Conservation (phyloP, 768 basidiomycete genomes). For the Termitomyces sp. region DNA sequence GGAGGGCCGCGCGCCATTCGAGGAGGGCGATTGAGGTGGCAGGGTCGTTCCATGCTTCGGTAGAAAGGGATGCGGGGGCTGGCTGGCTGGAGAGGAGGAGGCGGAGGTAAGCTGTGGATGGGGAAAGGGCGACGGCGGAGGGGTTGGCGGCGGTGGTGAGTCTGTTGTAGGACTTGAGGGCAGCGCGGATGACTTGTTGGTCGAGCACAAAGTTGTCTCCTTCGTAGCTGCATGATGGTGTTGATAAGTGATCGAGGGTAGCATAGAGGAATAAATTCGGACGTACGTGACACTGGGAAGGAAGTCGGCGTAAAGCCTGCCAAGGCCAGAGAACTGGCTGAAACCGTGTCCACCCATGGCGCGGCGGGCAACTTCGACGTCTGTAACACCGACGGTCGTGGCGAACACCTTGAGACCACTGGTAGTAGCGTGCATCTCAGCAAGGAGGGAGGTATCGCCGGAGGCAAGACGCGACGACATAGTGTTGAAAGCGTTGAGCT, state of each 20-base stretch:
- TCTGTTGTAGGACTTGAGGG: slow-evolving; percentile 50
- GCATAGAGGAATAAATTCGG: neutral
- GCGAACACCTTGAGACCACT: slow-evolving; percentile 65
- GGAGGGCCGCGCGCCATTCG: slow-evolving; percentile 59
- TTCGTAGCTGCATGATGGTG: slow-evolving; percentile 44
- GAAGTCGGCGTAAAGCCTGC: slow-evolving; percentile 57
- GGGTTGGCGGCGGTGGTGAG: slow-evolving; percentile 24
- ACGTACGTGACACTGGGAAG: slow-evolving; percentile 60
- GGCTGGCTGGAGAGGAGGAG: slow-evolving; percentile 28
- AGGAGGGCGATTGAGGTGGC: slow-evolving; percentile 40
- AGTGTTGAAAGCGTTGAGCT: slow-evolving; percentile 46
- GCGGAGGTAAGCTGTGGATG: slow-evolving; percentile 52
- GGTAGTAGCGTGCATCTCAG: slow-evolving; percentile 67
- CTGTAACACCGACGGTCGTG: slow-evolving; percentile 43
- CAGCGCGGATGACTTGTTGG: slow-evolving; percentile 67
- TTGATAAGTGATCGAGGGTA: neutral
- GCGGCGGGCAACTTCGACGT: slow-evolving; percentile 60
- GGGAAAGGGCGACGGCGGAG: slow-evolving; percentile 29
- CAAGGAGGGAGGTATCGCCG: slow-evolving; percentile 58
- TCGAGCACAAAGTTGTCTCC: slow-evolving; percentile 79
- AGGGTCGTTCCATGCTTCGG: slow-evolving; percentile 31
- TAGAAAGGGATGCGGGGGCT: slow-evolving; percentile 1
- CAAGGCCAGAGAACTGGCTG: slow-evolving; percentile 63
- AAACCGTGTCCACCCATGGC: slow-evolving; percentile 78
- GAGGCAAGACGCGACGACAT: slow-evolving; percentile 43